phyloP scores from a whole-genome alignment of 441 rosid species.

The Corymbia citriodora region DNA sequence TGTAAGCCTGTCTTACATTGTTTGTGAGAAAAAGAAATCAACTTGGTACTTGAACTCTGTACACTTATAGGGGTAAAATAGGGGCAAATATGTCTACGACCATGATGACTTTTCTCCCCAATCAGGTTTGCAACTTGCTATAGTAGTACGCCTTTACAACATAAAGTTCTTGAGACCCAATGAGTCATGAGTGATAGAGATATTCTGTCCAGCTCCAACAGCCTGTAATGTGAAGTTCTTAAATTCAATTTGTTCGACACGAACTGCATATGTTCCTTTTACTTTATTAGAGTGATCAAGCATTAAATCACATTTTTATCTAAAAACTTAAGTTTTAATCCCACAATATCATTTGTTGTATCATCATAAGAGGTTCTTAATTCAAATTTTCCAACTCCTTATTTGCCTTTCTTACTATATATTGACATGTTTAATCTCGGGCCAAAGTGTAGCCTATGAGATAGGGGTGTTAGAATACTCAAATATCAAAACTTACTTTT shows the following conservation, averaged over 20 bases:
- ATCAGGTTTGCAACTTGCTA: not conserved
- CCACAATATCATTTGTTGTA: rapidly evolving
- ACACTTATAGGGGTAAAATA: not conserved
- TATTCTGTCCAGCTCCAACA: not conserved
- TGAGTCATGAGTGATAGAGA: not conserved
- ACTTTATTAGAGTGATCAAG: not conserved
- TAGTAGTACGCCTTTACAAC: not conserved
- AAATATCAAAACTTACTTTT: not conserved
- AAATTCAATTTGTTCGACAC: not conserved
- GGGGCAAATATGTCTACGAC: not conserved
- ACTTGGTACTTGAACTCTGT: not conserved
- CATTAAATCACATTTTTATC: not conserved
- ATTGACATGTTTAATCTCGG: not conserved
- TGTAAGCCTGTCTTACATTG: no score
- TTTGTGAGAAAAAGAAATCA: not conserved
- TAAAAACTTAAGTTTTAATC: not conserved
- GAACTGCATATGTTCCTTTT: not conserved
- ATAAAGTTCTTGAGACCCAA: not conserved
- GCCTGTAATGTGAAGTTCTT: not conserved
- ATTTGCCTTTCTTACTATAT: not conserved
- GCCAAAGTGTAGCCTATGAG: not conserved
- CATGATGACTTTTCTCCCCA: not conserved
- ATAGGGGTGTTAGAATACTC: not conserved
- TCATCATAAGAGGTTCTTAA: not conserved
- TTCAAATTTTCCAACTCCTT: not conserved